These are phyloP conservation scores for Trypanosoma platydactyli DNA, from an alignment of 208 protist genomes.

Conservation along the genomic window DNA sequence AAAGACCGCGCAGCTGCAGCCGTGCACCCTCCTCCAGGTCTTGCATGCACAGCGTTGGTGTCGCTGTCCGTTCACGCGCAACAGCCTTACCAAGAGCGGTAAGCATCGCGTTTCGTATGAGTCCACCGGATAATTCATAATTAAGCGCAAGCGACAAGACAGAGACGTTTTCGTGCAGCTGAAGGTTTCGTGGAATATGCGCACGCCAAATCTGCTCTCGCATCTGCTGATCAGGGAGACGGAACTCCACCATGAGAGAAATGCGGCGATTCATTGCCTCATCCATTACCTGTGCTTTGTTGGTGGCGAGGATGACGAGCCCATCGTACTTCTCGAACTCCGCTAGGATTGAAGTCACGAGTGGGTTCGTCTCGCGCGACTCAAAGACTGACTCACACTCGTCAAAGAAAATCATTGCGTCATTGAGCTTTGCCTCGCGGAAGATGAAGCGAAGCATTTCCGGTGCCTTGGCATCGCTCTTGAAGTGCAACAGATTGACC, in stretches of 20 bases:
- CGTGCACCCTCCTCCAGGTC: slow-evolving; percentile 82
- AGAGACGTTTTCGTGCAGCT: slow-evolving; percentile 63
- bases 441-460: slow-evolving; percentile 91
- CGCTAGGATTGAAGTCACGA: slow-evolving; percentile 83
- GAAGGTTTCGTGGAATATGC: slow-evolving; percentile 68
- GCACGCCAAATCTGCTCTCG: slow-evolving; percentile 82
- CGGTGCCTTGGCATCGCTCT: slow-evolving; percentile 48
- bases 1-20: slow-evolving; percentile 87
- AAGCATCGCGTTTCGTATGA: slow-evolving; percentile 92
- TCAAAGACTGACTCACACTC: slow-evolving; percentile 94
- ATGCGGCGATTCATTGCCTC: slow-evolving; percentile 94
- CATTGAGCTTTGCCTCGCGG: slow-evolving; percentile 89
- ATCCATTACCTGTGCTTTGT: slow-evolving; percentile 86
- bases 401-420: slow-evolving; percentile 94
- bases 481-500: slow-evolving; percentile 85
- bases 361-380: slow-evolving; percentile 71
- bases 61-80: slow-evolving; percentile 62
- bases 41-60: slow-evolving; percentile 59
- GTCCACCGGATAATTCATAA: slow-evolving; percentile 89
- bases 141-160: slow-evolving; percentile 71
- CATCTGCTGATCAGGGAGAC: slow-evolving; percentile 84
- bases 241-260: slow-evolving; percentile 91
- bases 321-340: slow-evolving; percentile 92
- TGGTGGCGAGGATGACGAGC: slow-evolving; percentile 91
- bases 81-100: slow-evolving; percentile 82